Base-by-base conservation (phyloP, 2,329 filamentous ascomycete species). In the Claviceps sp. region DNA sequence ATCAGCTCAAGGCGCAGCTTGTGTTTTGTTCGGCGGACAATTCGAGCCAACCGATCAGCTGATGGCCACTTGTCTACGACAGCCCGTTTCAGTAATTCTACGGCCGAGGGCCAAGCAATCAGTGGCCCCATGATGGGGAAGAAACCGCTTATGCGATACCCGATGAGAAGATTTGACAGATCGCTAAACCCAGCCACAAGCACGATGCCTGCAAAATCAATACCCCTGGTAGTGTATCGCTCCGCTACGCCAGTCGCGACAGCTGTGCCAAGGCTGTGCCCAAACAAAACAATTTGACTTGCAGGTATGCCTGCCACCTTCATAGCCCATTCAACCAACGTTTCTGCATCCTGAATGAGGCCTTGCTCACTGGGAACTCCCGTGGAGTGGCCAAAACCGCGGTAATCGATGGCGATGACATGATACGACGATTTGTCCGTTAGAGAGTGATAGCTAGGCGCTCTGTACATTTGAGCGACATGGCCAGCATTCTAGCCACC, bases 241-340 rank as follows among this genome's bases (percentile, higher is more conserved):
- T 95, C 82, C 1, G 80, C 83, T 1, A 87, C 80, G 2, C 81
- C 90, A 45, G 82, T 78, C 5, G 84, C 81, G 1, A 96, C 86
- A 0, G 87, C 90, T 0, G 91, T 95, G 23, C 91, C 91, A 0
- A 97, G 76, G 60, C 86, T 93, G 60, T 96, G 90, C 17, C 90
- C 91, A 3, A 94, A 71, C 29, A 96, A 73, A 3, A 91, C 80
- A 55, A 95, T 93, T 26, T 82, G 82, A 40, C 78, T 75, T 0
- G 88, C 70, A 0, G 85, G 74, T 17, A 96, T 75, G 0, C 77
- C 71, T 14, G 82, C 79, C 1, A 76, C 70, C 20, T 78, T 69
- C 39, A 88, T 73, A 9, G 86, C 80, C 71, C 86, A 94, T 54
- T 88, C 76, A 3, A 94, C 73, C 3, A 88, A 70, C 0, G 88